phyloP scores from a whole-genome alignment of 2,329 filamentous ascomycete species.

The Apiospora phragmitis region DNA sequence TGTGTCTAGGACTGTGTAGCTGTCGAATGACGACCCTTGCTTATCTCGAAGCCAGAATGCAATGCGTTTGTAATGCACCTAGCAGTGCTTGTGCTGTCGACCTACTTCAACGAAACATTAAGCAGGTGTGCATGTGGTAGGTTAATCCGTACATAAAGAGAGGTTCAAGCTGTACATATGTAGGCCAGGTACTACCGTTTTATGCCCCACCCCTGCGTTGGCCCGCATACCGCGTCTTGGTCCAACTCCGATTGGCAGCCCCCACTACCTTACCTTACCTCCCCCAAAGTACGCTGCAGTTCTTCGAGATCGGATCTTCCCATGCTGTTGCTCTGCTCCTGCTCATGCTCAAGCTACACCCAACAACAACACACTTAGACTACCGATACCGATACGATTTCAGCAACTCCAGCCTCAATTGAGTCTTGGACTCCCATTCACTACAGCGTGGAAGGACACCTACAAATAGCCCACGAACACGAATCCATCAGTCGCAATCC shows the following conservation, averaged over 20 bases:
- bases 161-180: background rate
- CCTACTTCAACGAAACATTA: background rate
- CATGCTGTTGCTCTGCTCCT: background rate
- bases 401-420: background rate
- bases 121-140: background rate
- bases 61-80: background rate
- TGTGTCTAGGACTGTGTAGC: background rate
- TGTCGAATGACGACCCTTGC: background rate
- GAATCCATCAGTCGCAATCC: background rate
- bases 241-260: background rate
- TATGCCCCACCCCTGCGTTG: background rate
- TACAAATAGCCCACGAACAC: background rate
- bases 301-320: background rate
- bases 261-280: background rate
- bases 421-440: background rate
- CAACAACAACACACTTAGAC: background rate
- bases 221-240: background rate
- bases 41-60: background rate
- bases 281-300: background rate
- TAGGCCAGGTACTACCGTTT: background rate
- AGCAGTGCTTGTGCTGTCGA: background rate
- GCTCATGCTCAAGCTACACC: background rate
- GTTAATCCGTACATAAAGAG: background rate
- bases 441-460: background rate
- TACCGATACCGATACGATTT: background rate